A percentile compares a stretch with the other conserved stretches of the same genome.
These are phyloP conservation scores for Kodamaea alishanica DNA, from an alignment of 1,139 yeast species.

Conservation along the genomic window DNA sequence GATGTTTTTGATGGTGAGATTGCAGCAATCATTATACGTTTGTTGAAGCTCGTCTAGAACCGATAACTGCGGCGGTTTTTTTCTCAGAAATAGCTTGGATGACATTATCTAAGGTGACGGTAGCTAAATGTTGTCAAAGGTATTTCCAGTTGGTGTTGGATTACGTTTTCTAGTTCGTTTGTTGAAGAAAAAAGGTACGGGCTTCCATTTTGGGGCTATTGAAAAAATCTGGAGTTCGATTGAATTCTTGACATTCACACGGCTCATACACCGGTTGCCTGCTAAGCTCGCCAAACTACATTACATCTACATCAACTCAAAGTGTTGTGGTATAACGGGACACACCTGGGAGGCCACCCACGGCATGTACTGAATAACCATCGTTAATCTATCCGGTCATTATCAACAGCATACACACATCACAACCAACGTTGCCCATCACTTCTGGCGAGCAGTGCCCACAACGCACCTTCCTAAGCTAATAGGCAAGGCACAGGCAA, in stretches of 20 bases:
- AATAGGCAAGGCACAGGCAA: constrained; percentile 43
- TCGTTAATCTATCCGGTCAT: constrained; percentile 45
- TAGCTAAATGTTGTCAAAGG: too few relatives aligned
- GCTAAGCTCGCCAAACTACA: too few relatives aligned
- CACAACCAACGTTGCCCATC: constrained; percentile 17
- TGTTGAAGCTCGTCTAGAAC: constrained; percentile 57
- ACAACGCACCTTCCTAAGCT: constrained; percentile 40
- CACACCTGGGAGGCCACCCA: constrained; percentile 39
- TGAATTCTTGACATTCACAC: too few relatives aligned
- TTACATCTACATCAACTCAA: too few relatives aligned
- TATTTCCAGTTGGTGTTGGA: too few relatives aligned
- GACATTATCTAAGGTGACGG: too few relatives aligned
- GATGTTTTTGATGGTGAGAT: constrained; percentile 52
- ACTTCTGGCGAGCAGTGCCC: constrained; percentile 9
- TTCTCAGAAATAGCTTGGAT: constrained; percentile 44
- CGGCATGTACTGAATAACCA: constrained; percentile 49
- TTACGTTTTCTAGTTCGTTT: too few relatives aligned
- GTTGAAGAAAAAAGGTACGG: too few relatives aligned
- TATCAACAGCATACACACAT: constrained; percentile 37
- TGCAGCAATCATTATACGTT: constrained; percentile 59
- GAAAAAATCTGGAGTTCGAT: too few relatives aligned
- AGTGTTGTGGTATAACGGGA: constrained; percentile 64
- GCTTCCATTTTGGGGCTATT: too few relatives aligned
- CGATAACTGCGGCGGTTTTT: constrained; percentile 51
- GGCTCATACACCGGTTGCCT: too few relatives aligned